Evolutionary conservation across 2,329 filamentous ascomycete species (phyloP).

Genomic region (Pseudonectria foliicola): DNA sequence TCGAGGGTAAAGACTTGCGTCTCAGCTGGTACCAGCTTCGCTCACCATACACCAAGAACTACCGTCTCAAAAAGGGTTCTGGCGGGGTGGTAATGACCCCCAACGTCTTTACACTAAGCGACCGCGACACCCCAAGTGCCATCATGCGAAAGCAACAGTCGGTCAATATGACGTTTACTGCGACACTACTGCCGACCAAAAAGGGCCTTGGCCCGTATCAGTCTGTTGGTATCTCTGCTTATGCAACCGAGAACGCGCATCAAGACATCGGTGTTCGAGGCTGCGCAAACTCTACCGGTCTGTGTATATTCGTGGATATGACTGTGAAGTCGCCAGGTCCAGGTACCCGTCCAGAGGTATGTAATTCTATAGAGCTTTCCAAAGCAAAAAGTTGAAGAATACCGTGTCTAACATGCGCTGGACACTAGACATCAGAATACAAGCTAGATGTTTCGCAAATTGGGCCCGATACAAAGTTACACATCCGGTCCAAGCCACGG

Average conservation of each 20-base stretch:
- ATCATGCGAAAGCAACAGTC: constrained; percentile 23
- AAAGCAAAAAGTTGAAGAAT: too few relatives aligned
- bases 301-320: constrained; percentile 14
- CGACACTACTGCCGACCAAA: constrained; percentile 10
- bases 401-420: background rate
- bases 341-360: constrained; percentile 7
- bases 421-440: constrained; percentile 4
- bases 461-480: constrained; percentile 6
- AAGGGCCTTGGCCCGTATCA: constrained; percentile 13
- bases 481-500: constrained; percentile 15
- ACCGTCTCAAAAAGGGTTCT: background rate
- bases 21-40: constrained; percentile 8
- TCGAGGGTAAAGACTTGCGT: background rate
- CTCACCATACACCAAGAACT: constrained; percentile 10
- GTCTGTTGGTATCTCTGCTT: constrained; percentile 20
- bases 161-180: constrained; percentile 24
- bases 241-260: constrained; percentile 19
- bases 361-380: too few relatives aligned
- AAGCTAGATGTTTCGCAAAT: constrained; percentile 5
- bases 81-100: constrained; percentile 24
- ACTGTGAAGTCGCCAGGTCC: constrained; percentile 6
- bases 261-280: constrained; percentile 22
- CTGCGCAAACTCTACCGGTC: constrained; percentile 13
- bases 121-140: constrained; percentile 23
- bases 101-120: constrained; percentile 21